Conservation (phyloP, 106 monocot genomes). For the Phalaenopsis equestris region DNA sequence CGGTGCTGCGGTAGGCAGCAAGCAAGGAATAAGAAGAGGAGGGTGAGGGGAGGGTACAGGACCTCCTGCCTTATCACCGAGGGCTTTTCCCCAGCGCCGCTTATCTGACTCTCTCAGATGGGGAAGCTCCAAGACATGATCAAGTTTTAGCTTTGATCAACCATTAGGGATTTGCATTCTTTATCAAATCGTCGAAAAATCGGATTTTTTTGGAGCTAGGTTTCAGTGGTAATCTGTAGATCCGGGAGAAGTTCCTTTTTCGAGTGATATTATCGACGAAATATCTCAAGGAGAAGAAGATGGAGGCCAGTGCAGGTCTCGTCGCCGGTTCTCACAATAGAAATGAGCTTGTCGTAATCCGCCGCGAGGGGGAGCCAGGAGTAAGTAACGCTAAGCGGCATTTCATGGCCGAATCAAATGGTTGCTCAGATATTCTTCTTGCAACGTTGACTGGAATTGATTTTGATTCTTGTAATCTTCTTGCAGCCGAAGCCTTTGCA, state of each 20-base stretch:
- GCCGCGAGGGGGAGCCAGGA: slow-evolving; percentile 59
- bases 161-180: background rate
- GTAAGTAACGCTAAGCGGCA: slow-evolving; percentile 16
- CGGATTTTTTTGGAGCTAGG: background rate
- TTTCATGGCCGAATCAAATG: background rate
- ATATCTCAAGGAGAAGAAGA: slow-evolving; percentile 7
- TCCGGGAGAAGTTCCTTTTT: background rate
- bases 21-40: slow-evolving; percentile 26
- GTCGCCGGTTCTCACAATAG: slow-evolving; percentile 94
- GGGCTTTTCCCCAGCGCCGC: background rate
- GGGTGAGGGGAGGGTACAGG: background rate
- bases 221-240: background rate
- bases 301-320: slow-evolving; percentile 69
- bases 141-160: background rate
- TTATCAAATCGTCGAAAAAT: background rate
- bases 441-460: background rate
- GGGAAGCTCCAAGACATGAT: background rate
- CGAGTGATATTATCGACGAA: background rate
- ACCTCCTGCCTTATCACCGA: background rate
- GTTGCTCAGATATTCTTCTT: background rate
- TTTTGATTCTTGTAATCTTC: background rate
- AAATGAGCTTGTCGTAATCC: slow-evolving; percentile 92
- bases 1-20: slow-evolving; percentile 6
- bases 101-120: background rate
- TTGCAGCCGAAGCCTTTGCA: slow-evolving; percentile 77